Evolutionary conservation across 345 rosid species (phyloP).

Genomic region (sweet orange (Citrus sinensis)): DVS_A1.0 CM039162.1:4449501-4450000

Average conservation of each 20-base stretch:
- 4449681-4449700: constrained; percentile 97
- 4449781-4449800: neutral
- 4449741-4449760: constrained; percentile 79
- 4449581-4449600: constrained; percentile 6
- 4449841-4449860: neutral
- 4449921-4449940: neutral
- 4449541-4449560: neutral
- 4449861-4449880: neutral
- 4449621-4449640: neutral
- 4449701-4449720: constrained; percentile 82
- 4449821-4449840: neutral
- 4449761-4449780: neutral
- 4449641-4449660: constrained; percentile 50
- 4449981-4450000: too few relatives aligned
- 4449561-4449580: neutral
- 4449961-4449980: neutral
- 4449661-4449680: constrained; percentile 95
- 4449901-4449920: neutral
- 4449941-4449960: neutral
- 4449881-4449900: neutral
- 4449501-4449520: constrained; percentile 80
- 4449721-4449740: constrained; percentile 91
- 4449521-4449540: neutral
- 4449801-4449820: neutral
- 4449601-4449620: neutral